A percentile compares a stretch with the other conserved stretches of the same genome.
Conservation (phyloP, 495 filamentous ascomycete species). For the Melanomma pulvis-pyrius region DNA sequence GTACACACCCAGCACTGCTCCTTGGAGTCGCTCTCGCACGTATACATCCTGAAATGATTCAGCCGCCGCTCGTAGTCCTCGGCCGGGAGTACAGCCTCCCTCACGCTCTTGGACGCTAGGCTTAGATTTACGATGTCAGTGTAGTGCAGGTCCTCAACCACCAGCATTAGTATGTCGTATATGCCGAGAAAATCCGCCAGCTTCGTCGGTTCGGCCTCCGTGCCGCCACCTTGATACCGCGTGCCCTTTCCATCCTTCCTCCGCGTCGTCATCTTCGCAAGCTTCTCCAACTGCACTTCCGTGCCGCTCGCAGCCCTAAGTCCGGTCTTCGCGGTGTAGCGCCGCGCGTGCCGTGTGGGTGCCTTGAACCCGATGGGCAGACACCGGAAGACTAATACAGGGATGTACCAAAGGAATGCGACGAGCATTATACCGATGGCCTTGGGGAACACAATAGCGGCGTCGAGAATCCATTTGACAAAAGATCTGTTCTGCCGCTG, state of each 20-base stretch:
- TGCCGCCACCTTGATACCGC: background rate
- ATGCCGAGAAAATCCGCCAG: constrained; percentile 27
- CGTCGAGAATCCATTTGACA: constrained; percentile 1
- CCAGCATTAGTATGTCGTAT: constrained; percentile 35
- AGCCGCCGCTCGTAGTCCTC: constrained; percentile 12
- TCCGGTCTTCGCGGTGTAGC: constrained; percentile 20
- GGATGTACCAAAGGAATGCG: constrained; percentile 1
- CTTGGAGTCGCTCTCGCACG: constrained; percentile 13
- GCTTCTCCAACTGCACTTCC: constrained; percentile 2
- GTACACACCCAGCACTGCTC: constrained; percentile 33
- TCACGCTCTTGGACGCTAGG: constrained; percentile 25
- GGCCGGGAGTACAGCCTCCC: constrained; percentile 28
- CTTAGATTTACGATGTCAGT: constrained; percentile 28
- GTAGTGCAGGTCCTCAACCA: constrained; percentile 30
- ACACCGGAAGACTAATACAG: constrained; percentile 18
- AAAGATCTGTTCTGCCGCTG: background rate
- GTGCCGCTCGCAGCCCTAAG: background rate
- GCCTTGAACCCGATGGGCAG: constrained; percentile 25
- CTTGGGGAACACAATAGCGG: constrained; percentile 17
- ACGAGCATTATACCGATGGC: constrained; percentile 3
- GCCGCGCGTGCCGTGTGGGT: constrained; percentile 13
- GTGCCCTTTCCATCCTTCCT: background rate
- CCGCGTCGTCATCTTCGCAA: background rate
- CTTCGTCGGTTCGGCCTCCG: background rate
- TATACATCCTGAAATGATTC: constrained; percentile 27